phyloP scores from a whole-genome alignment of 495 filamentous ascomycete genomes.

The Sporormia fimetaria region DNA sequence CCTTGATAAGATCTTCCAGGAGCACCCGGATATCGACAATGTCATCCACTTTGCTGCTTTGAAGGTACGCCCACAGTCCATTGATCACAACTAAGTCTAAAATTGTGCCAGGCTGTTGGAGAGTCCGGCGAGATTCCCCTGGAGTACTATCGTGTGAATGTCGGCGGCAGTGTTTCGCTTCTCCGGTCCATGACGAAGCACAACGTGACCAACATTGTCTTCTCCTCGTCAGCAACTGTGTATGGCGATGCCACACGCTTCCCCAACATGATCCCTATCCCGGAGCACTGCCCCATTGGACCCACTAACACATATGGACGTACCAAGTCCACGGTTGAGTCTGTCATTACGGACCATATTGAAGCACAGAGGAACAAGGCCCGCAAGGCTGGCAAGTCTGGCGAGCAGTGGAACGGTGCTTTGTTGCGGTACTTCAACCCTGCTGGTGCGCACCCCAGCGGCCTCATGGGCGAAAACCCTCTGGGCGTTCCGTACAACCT shows the following conservation, averaged over 20 bases:
- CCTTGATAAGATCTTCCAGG: conserved; percentile 78
- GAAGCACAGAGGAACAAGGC: conserved; percentile 75
- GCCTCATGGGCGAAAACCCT: conserved; percentile 97
- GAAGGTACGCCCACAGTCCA: conserved; percentile 51
- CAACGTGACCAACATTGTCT: conserved; percentile 92
- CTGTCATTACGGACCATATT: conserved; percentile 80
- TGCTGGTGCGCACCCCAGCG: conserved; percentile 83
- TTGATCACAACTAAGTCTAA: conserved; percentile 4
- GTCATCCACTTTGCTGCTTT: conserved; percentile 97
- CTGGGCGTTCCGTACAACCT: conserved; percentile 94
- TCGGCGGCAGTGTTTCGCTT: conserved; percentile 82
- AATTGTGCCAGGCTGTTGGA: conserved; percentile 63
- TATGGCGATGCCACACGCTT: conserved; percentile 96
- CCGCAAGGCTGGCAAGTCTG: conserved; percentile 64
- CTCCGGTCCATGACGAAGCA: conserved; percentile 77
- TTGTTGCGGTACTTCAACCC: conserved; percentile 97
- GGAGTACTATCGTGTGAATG: conserved; percentile 96
- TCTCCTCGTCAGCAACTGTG: conserved; percentile 91
- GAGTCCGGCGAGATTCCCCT: conserved; percentile 91
- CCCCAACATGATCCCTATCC: conserved; percentile 97
- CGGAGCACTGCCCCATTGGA: conserved; percentile 87
- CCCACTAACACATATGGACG: conserved; percentile 96
- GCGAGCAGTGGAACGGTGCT: conserved; percentile 82
- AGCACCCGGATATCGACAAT: conserved; percentile 86
- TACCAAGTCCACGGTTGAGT: conserved; percentile 87